Conservation (phyloP, 2,329 filamentous ascomycete species). For the Sodiomyces alkalinus region DNA sequence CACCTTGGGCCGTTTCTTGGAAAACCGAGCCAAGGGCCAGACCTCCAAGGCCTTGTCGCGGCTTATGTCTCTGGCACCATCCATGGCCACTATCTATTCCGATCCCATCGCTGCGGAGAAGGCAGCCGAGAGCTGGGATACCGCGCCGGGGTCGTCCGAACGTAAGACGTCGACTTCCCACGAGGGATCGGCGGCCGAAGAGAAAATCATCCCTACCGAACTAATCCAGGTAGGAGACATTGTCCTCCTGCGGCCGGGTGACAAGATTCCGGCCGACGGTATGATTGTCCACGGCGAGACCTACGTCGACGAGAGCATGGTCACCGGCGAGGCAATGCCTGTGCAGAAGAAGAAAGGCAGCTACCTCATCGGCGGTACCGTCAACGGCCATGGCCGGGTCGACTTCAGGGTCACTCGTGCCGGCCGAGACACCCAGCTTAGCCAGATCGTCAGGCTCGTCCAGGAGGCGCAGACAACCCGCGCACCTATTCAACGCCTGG, state of each 20-base stretch:
- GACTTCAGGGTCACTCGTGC: conserved; percentile 88
- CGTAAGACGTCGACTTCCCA: conserved; percentile 26
- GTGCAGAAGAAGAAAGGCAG: conserved; percentile 76
- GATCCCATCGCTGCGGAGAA: conserved; percentile 92
- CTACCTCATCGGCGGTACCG: conserved; percentile 77
- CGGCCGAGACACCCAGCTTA: conserved; percentile 88
- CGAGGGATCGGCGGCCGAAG: conserved; percentile 54
- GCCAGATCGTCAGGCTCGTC: conserved; percentile 95
- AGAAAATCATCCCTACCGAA: conserved; percentile 81
- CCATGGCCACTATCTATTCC: conserved; percentile 91
- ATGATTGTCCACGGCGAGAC: conserved; percentile 77
- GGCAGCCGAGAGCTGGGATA: conserved; percentile 64
- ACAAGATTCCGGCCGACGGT: conserved; percentile 93
- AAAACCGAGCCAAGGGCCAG: conserved; percentile 90
- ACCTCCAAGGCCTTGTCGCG: conserved; percentile 86
- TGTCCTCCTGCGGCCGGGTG: conserved; percentile 81
- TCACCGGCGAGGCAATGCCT: conserved; percentile 92
- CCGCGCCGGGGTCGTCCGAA: conserved; percentile 21
- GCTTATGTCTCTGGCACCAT: conserved; percentile 90
- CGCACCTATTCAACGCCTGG: conserved; percentile 86
- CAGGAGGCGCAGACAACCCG: conserved; percentile 92
- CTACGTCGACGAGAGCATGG: conserved; percentile 95
- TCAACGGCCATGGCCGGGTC: conserved; percentile 82
- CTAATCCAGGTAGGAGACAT: conserved; percentile 88
- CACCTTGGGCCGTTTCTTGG: conserved; percentile 75